Percentiles rank a stretch among this genome's conserved stretches.
phyloP scores from a whole-genome alignment of 148 eudicot genomes.

The Rhododendron henanense region DNA sequence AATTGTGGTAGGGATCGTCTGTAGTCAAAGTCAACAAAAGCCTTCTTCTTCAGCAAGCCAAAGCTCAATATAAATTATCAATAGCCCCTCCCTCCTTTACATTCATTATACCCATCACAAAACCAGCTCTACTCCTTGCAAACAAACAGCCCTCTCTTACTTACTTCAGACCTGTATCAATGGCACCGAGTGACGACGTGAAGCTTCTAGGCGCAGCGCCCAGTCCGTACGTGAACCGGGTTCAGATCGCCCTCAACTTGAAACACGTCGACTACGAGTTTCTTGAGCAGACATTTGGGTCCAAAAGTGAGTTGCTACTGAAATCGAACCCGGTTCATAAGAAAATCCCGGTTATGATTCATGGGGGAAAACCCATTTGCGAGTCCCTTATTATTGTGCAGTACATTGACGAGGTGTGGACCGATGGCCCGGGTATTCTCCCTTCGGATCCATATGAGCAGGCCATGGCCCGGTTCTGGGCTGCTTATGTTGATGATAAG shows the following conservation, averaged over 20 bases:
- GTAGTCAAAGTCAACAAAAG: too few species aligned
- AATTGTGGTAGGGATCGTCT: too few species aligned
- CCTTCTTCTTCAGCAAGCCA: too few species aligned
- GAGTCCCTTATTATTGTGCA: constrained; percentile 55
- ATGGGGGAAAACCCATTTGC: constrained; percentile 38
- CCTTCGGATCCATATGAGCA: constrained; percentile 64
- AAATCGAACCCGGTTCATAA: constrained; percentile 64
- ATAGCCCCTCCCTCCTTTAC: too few species aligned
- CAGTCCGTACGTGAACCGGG: constrained; percentile 28
- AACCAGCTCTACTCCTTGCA: too few species aligned
- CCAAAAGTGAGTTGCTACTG: constrained; percentile 53
- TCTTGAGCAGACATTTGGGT: constrained; percentile 12
- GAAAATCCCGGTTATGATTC: constrained; percentile 65
- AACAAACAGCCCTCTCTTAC: too few species aligned
- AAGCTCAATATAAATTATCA: too few species aligned
- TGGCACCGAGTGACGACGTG: too few species aligned
- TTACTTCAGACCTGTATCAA: too few species aligned
- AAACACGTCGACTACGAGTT: constrained; percentile 42
- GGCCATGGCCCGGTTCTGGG: constrained; percentile 64
- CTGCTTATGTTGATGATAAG: constrained; percentile 51
- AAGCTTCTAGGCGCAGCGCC: too few species aligned
- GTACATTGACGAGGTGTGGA: constrained; percentile 20
- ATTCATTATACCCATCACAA: too few species aligned
- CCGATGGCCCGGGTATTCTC: constrained; percentile 38
- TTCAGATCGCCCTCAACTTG: constrained; percentile 30